phyloP scores from a whole-genome alignment of 257 asterid genomes.

The Sherardia arvensis region DNA sequence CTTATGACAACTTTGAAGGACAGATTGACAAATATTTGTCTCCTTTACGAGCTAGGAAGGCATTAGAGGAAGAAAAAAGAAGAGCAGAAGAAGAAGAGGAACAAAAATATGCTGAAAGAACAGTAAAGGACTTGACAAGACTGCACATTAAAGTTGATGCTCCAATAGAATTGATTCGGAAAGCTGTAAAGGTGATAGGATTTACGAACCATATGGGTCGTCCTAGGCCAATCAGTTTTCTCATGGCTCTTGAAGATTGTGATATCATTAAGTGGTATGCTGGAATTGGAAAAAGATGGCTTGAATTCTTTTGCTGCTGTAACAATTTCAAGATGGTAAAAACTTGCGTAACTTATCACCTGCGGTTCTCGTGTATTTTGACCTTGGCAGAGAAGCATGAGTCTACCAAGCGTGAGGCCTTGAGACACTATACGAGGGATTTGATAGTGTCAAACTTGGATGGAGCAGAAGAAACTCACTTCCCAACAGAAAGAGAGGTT shows the following conservation, averaged over 20 bases:
- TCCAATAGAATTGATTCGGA: conserved; percentile 50
- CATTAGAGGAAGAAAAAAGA: conserved; percentile 46
- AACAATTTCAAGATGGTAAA: conserved; percentile 70
- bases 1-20: conserved; percentile 63
- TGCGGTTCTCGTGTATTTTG: conserved; percentile 74
- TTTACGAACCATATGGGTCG: conserved; percentile 91
- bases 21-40: conserved; percentile 67
- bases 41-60: conserved; percentile 54
- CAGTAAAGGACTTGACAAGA: conserved; percentile 62
- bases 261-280: conserved; percentile 92
- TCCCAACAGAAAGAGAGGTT: conserved; percentile 81
- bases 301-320: conserved; percentile 74
- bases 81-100: conserved; percentile 65
- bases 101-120: conserved; percentile 45
- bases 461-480: conserved; percentile 34
- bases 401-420: conserved; percentile 62
- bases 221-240: conserved; percentile 70
- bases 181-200: conserved; percentile 59
- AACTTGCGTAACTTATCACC: conserved; percentile 58
- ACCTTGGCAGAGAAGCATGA: conserved; percentile 91
- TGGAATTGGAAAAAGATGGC: conserved; percentile 87
- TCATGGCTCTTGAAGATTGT: conserved; percentile 66
- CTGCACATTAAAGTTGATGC: conserved; percentile 68
- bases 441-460: conserved; percentile 31
- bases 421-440: conserved; percentile 75